These are phyloP conservation scores for Diversispora epigaea DNA, from an alignment of 192 early-diverging fungal species.

Conservation along the genomic window DNA sequence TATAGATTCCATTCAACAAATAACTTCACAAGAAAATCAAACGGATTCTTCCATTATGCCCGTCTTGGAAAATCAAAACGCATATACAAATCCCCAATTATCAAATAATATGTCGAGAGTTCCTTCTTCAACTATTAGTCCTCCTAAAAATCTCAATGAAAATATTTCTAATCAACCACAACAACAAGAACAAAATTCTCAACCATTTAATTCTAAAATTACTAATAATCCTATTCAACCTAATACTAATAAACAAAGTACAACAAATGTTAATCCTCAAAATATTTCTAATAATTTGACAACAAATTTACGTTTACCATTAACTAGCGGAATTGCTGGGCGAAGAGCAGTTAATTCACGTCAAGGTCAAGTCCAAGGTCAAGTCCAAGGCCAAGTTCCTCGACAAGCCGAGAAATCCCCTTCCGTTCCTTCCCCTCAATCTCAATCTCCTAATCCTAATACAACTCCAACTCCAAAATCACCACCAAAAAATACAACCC, in stretches of 20 bases:
- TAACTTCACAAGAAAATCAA: constrained; percentile 4
- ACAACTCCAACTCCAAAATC: neutral
- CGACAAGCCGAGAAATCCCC: constrained; percentile 8
- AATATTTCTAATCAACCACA: neutral
- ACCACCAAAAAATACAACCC: neutral
- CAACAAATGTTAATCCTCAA: neutral
- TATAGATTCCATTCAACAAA: constrained; percentile 1
- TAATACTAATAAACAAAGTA: neutral
- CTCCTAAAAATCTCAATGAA: constrained; percentile 1
- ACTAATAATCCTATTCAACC: neutral
- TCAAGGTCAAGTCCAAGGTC: neutral
- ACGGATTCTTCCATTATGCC: neutral
- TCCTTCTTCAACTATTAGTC: neutral
- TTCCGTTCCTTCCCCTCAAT: neutral
- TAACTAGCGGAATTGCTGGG: constrained; percentile 9
- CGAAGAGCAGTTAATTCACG: neutral
- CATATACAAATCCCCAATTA: neutral
- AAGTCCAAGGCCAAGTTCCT: neutral
- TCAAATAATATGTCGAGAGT: neutral
- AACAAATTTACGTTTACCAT: constrained; percentile 8
- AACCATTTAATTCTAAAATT: neutral
- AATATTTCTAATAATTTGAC: neutral
- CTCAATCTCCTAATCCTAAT: neutral
- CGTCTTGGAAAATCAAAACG: neutral
- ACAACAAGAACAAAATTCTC: neutral